Percentiles rank a stretch among this genome's conserved stretches.
phyloP scores from a whole-genome alignment of 331 rosid species.

The Prunus yedoensis region DNA sequence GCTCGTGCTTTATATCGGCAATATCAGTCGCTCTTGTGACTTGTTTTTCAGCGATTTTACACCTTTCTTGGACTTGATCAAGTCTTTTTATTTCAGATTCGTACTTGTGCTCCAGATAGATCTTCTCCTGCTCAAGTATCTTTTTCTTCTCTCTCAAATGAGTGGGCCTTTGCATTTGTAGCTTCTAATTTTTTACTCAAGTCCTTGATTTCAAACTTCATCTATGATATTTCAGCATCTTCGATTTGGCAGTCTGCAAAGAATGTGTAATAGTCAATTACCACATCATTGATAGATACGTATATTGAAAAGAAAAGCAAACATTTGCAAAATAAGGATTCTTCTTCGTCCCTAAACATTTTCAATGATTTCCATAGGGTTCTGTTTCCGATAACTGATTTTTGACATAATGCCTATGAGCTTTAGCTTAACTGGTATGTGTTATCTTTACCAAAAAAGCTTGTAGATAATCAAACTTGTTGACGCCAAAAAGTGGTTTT shows the following conservation, averaged over 20 bases:
- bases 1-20: conserved; percentile 66
- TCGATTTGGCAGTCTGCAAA: no score
- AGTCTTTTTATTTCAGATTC: conserved; percentile 53
- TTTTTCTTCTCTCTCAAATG: conserved; percentile 51
- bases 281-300: no score
- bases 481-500: no score
- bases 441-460: no score
- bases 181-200: conserved; percentile 48
- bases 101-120: conserved; percentile 61
- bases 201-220: no score
- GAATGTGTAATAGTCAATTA: no score
- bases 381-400: no score
- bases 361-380: background rate
- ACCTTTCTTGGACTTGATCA: conserved; percentile 66
- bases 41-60: conserved; percentile 59
- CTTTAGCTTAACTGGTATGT: no score
- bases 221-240: no score
- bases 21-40: conserved; percentile 63
- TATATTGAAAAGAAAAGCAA: no score
- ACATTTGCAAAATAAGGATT: background rate
- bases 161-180: conserved; percentile 53
- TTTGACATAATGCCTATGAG: no score
- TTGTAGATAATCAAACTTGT: no score
- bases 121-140: conserved; percentile 66
- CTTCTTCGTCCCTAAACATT: background rate